Base-by-base conservation (phyloP, 352 stramenopile species). In the Aphanomyces invadans region DNA sequence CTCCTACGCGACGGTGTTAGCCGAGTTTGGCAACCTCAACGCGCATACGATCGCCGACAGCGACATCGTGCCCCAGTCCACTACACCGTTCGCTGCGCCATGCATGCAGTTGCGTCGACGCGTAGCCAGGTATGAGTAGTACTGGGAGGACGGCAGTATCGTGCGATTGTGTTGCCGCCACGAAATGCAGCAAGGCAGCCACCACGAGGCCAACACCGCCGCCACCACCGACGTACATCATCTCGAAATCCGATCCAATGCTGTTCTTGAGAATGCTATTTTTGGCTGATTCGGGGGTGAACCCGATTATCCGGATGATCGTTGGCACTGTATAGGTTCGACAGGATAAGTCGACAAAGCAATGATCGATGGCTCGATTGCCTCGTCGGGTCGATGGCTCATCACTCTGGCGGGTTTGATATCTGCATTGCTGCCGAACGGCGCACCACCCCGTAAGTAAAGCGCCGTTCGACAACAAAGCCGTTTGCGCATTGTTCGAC, bases 61-160 rank as follows among this genome's bases (percentile, higher is more conserved):
- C 82, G 33, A 92, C 78, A 46, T 92, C 78, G 21, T 79, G 80
- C 36, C 88, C 89, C 55, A 92, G 73, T 89, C 69, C 86, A 82
- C 73, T 83, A 79, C 70, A 92, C 84, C 46, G 77, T 71, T 5
- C 74, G 81, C 59, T 77, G 68, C 79, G 81, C 83, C 83, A 92
- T 17, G 80, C 74, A 28, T 88, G 74, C n/a, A 92, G 73, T 65
- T 92, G 83, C 32, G 83, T 85, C 5, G 81, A 92, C 42, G 83
- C 83, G 45, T 90, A 92, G 65, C 83, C 83, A 26, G 83, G 83
- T 29, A 92, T 74, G 45, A 92, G 72, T 59, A 92, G 70, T 68
- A 92, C 80, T 0, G 83, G 83, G 2, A 57, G 29, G 25, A 57
- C 29, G 49, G 21, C 49, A 38, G 32, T 5, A 7, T 29, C 15